Percentiles rank a stretch among this genome's conserved stretches.
Evolutionary conservation across 1,139 yeast genomes (phyloP).

Genomic region (Geotrichum europaeum): DNA sequence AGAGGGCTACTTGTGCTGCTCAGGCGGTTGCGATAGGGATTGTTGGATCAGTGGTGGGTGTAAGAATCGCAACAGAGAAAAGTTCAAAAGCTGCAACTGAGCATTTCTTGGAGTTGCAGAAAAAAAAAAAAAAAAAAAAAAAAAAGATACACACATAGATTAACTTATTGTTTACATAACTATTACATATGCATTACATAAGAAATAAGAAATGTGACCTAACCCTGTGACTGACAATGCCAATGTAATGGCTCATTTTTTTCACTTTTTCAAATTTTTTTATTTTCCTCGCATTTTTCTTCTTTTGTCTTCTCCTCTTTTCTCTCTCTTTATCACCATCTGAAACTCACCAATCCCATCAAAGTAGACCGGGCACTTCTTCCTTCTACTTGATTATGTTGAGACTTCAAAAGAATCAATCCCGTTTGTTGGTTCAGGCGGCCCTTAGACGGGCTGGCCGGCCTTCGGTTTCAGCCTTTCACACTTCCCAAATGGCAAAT

Average conservation of each 20-base stretch:
- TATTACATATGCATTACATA: neutral
- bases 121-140: too few species aligned
- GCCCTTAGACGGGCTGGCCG: constrained; percentile 9
- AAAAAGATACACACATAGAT: too few species aligned
- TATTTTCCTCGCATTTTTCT: neutral
- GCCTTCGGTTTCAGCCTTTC: constrained; percentile 12
- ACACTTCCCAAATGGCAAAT: constrained; percentile 8
- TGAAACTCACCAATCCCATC: neutral
- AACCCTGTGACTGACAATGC: neutral
- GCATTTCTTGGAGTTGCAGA: too few species aligned
- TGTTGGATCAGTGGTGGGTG: neutral
- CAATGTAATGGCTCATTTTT: neutral
- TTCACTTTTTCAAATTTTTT: neutral
- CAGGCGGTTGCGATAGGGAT: neutral
- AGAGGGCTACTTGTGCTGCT: neutral
- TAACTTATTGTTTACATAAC: too few species aligned
- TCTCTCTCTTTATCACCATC: neutral
- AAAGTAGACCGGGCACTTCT: neutral
- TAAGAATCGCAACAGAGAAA: neutral
- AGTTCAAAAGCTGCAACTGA: neutral
- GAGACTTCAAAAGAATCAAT: constrained; percentile 13
- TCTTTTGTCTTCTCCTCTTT: neutral
- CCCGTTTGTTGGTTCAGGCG: constrained; percentile 9
- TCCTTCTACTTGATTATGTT: constrained; percentile 5
- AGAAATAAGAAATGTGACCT: neutral